phyloP scores from a whole-genome alignment of 768 basidiomycete species.

The Dioszegia hungarica region DNA sequence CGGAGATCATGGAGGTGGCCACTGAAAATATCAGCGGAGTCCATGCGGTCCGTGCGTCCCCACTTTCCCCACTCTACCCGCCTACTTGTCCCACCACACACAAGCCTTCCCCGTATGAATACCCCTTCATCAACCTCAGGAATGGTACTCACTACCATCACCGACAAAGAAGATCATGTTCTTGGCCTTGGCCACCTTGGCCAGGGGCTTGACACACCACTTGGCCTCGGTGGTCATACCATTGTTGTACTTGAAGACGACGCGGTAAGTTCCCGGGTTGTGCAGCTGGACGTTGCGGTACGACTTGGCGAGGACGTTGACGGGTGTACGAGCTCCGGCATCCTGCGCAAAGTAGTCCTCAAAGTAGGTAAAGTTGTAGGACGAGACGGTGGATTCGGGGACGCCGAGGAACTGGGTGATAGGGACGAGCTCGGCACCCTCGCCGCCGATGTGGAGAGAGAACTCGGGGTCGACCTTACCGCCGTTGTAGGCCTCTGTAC shows the following conservation, averaged over 20 bases:
- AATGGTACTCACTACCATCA: slow-evolving; percentile 18
- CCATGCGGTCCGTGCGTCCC: too few species aligned
- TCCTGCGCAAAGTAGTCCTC: slow-evolving; percentile 48
- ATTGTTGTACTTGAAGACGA: slow-evolving; percentile 46
- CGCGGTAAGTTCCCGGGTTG: slow-evolving; percentile 46
- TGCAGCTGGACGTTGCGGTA: slow-evolving; percentile 48
- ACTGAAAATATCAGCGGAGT: slow-evolving; percentile 13
- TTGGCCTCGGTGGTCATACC: slow-evolving; percentile 43
- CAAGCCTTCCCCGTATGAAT: too few species aligned
- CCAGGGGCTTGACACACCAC: slow-evolving; percentile 45
- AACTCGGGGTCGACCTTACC: slow-evolving; percentile 45
- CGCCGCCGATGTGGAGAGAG: slow-evolving; percentile 41
- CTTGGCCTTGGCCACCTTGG: slow-evolving; percentile 44
- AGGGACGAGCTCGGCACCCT: slow-evolving; percentile 29
- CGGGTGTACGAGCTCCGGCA: slow-evolving; percentile 37
- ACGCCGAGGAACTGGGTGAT: slow-evolving; percentile 41
- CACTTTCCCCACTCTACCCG: too few species aligned
- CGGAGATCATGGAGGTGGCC: slow-evolving; percentile 44
- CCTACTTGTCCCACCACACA: too few species aligned
- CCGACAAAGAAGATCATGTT: slow-evolving; percentile 50
- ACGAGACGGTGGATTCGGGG: slow-evolving; percentile 29
- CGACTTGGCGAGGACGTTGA: slow-evolving; percentile 49
- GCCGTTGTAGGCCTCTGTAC: slow-evolving; percentile 48
- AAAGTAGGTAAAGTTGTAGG: slow-evolving; percentile 46
- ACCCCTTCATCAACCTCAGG: too few species aligned